A percentile compares a stretch with the other conserved stretches of the same genome.
Conservation (phyloP, 1,139 yeast genomes). For the Candida sp. region DNA sequence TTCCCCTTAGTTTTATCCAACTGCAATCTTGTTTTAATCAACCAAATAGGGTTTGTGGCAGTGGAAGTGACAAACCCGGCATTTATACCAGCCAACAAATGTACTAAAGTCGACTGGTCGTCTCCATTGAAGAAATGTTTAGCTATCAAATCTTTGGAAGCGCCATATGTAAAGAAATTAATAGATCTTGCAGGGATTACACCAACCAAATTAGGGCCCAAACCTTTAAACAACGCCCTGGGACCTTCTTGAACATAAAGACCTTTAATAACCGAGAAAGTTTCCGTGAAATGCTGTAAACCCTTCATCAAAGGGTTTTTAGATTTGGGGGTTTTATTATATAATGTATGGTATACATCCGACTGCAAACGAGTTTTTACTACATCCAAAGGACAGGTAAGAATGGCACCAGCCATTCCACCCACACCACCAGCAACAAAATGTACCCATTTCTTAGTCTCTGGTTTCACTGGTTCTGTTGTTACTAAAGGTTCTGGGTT, state of each 20-base stretch:
- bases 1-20: conserved; percentile 69
- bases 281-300: conserved; percentile 75
- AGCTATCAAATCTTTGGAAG: conserved; percentile 73
- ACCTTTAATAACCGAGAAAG: conserved; percentile 65
- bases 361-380: conserved; percentile 95
- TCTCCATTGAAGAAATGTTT: conserved; percentile 63
- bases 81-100: conserved; percentile 80
- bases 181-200: conserved; percentile 99
- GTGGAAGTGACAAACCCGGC: conserved; percentile 97
- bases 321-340: conserved; percentile 41
- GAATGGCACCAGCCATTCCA: conserved; percentile 96
- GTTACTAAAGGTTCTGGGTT: conserved; percentile 20
- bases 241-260: conserved; percentile 79
- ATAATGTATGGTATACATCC: conserved; percentile 56
- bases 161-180: conserved; percentile 95
- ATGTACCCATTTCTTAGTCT: conserved; percentile 85
- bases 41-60: conserved; percentile 99
- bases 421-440: conserved; percentile 99
- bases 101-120: conserved; percentile 85
- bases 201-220: conserved; percentile 96
- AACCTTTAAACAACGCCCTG: conserved; percentile 84
- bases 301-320: conserved; percentile 41
- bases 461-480: conserved; percentile 10
- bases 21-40: conserved; percentile 91
- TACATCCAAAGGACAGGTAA: conserved; percentile 94